Base-by-base conservation (phyloP, 2,329 filamentous ascomycete species). In the Aspergillus caelatus region DNA sequence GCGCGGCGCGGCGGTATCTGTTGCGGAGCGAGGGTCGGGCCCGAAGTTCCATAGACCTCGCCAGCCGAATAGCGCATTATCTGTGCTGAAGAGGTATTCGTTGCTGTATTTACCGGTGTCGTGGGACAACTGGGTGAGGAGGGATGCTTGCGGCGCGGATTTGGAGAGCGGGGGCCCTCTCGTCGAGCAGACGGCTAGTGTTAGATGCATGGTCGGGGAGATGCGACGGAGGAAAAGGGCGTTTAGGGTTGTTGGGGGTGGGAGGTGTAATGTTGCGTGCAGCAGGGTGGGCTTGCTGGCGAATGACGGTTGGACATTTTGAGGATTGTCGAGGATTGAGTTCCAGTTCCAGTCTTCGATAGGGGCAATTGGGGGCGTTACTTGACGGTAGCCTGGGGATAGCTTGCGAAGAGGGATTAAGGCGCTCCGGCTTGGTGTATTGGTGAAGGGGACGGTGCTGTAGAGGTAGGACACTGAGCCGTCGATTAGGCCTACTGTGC, bases 401-500 rank as follows among this genome's bases (percentile, higher is more conserved):
- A 97, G 85, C 68, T 89, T 86, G 36, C 89, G 89, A 11, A 99
- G 82, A 16, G 93, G 88, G 43, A 97, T 89, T 26, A 86, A 82
- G 55, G 89, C 88, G 70, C 92, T 96, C 78, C 88, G 86, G 78
- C 84, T 93, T 67, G 81, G 80, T 23, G 86, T 81, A 58, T 89
- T 83, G 45, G 84, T 81, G 62, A 98, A 85, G 14, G 93, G 89
- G 10, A 95, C 84, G 3, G 93, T 96, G 56, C 93, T 96, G 82
- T 96, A 98, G 60, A 99, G 87, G 80, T 98, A 99, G 16, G 94
- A 96, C 62, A 99, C 87, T n/a, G 93, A 97, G 76, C 95, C 95
- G 80, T 98, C 94, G 58, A 99, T 94, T 41, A 96, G 85, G 64
- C 94, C 95, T 19, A 96, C 86, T 48, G 90, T 96, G 65, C 93